Evolutionary conservation across 768 basidiomycete species (phyloP), one percentile per base, ranked within the genome.

Genomic region (Tephrocybe sp.): DNA sequence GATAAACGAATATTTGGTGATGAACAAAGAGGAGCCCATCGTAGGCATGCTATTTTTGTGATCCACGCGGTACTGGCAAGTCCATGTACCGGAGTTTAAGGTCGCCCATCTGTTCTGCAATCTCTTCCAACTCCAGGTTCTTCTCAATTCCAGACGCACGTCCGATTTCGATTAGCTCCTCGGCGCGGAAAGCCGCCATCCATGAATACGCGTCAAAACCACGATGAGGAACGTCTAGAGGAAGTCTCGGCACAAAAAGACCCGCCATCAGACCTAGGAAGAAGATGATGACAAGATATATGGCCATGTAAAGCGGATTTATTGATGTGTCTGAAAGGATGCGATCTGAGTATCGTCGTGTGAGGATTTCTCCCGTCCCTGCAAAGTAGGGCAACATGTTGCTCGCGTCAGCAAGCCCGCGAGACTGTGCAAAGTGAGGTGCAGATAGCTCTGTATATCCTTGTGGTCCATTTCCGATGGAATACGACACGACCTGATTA

Each of bases 311-410:
- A 10, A 61, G 1, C 3, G 55, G 57, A 22, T 58, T 45, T 18
- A 73, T 60, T 22, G 29, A 50, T 2, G 68, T 63, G 24, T 29
- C 59, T 4, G 70, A 57, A 7, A 68, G 39, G 0, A 66, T 55
- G 7, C 45, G 36, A 50, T 75, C 71, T 3, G 56, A 45, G 42
- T 69, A 76, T 6, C 55, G 56, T n/a, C 68, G 64, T 12, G 71
- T 72, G 13, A 73, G 58, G 12, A 62, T 56, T 12, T 62, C 54
- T 1, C 66, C 69, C 5, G 69, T 64, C 6, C 75, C 75, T 4
- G 60, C 63, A 16, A 77, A 66, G 56, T 75, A 75, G 1, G 73
- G 71, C 1, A 76, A 64, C 13, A 74, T 57, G 48, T 72, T 71
- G 37, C 60, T 62, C 0, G 74, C 70, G 45, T 73, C 74, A 2